A percentile compares a stretch with the other conserved stretches of the same genome.
Evolutionary conservation across 352 stramenopile genomes (phyloP).

Genomic region (Sclerospora graminicola): DNA sequence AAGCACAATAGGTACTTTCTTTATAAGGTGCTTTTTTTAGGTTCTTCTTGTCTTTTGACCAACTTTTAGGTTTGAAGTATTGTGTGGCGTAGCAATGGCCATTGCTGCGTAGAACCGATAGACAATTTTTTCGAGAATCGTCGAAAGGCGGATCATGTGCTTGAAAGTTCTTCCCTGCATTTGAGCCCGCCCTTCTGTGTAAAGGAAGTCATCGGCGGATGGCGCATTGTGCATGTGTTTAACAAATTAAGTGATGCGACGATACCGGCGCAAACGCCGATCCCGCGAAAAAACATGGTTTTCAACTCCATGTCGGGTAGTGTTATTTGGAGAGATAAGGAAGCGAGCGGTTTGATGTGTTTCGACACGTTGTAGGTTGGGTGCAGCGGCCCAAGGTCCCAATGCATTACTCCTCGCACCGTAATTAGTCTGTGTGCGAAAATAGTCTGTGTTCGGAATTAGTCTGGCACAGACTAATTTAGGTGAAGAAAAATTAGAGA

Average conservation of each 20-base stretch:
- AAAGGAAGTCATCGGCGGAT: constrained; percentile 2
- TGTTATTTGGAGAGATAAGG: too few species aligned
- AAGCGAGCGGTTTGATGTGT: too few species aligned
- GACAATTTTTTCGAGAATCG: neutral
- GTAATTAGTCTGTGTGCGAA: too few species aligned
- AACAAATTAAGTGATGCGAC: neutral
- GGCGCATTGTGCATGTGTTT: neutral
- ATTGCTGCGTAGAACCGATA: neutral
- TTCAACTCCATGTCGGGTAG: neutral
- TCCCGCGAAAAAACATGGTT: neutral
- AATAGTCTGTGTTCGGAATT: too few species aligned
- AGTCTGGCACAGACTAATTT: too few species aligned
- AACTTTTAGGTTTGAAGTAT: neutral
- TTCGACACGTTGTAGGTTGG: too few species aligned
- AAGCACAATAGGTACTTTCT: too few species aligned
- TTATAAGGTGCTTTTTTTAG: too few species aligned
- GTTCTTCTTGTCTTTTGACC: too few species aligned
- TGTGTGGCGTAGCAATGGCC: neutral
- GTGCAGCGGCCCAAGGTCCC: too few species aligned
- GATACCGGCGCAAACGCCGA: neutral
- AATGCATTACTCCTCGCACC: too few species aligned
- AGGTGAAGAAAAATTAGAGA: too few species aligned
- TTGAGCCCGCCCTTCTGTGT: neutral
- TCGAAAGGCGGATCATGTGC: neutral
- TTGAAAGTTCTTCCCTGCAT: neutral